Conservation (phyloP, 2,329 filamentous ascomycete species). For the Rutstroemia sp. region DNA sequence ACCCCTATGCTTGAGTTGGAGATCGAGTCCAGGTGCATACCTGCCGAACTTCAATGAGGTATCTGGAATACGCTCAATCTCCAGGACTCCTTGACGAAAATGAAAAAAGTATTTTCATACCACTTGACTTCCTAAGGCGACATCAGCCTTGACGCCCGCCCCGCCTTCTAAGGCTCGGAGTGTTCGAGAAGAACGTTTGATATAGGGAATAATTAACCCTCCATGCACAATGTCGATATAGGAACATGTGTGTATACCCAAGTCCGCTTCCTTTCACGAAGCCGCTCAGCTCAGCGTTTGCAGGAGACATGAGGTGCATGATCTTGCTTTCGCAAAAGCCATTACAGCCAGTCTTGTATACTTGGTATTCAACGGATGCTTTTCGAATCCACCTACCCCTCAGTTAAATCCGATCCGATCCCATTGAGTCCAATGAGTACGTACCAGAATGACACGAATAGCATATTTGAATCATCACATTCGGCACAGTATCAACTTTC, state of each 20-base stretch:
- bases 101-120: not conserved
- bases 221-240: not conserved
- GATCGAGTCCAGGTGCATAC: not conserved
- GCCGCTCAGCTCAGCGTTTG: not conserved
- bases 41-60: not conserved
- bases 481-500: not conserved
- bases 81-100: not conserved
- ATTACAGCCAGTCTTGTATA: not conserved
- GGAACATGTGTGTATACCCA: slow-evolving; percentile 8
- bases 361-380: not conserved
- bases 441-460: not conserved
- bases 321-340: not conserved
- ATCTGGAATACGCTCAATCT: not conserved
- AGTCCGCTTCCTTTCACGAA: slow-evolving; percentile 3
- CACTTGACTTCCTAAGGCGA: not conserved
- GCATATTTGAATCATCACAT: not conserved
- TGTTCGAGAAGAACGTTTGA: not conserved
- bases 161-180: not conserved
- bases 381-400: not conserved
- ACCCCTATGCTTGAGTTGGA: not conserved
- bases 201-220: not conserved
- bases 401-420: not conserved
- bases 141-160: not conserved
- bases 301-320: slow-evolving; percentile 3
- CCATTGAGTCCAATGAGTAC: too few relatives aligned